Evolutionary conservation across 371 early-diverging fungal species (phyloP).

Genomic region (Fennellomyces sp.): DNA sequence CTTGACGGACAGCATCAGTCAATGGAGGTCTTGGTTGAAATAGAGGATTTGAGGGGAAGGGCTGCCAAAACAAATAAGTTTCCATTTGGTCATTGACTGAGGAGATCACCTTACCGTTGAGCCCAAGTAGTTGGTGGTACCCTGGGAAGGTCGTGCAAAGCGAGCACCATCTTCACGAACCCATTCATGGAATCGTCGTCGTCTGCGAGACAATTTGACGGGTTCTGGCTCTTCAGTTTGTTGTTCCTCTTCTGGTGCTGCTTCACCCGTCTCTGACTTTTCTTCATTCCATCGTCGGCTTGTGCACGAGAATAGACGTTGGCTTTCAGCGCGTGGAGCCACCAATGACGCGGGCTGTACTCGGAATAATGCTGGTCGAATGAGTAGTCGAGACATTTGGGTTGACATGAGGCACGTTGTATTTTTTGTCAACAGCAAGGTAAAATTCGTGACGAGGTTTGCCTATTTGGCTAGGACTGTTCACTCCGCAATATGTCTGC

Average conservation of each 20-base stretch:
- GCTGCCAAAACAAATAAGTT: conserved; percentile 43
- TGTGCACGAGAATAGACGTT: conserved; percentile 9
- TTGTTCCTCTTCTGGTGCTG: conserved; percentile 9
- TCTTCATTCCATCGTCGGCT: conserved; percentile 16
- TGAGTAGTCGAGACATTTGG: conserved; percentile 3
- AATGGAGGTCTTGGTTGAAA: conserved; percentile 85
- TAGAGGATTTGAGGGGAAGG: conserved; percentile 90
- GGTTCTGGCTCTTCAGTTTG: conserved; percentile 30
- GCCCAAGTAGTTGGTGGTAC: conserved; percentile 51
- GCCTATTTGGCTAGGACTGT: background rate
- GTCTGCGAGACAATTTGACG: conserved; percentile 44
- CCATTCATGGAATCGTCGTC: conserved; percentile 51
- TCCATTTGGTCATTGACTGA: background rate
- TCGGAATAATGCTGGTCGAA: conserved; percentile 5
- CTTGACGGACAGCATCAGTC: conserved; percentile 66
- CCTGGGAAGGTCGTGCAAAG: conserved; percentile 41
- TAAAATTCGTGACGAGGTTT: conserved; percentile 1
- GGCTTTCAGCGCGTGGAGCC: background rate
- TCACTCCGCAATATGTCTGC: no score
- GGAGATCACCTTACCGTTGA: conserved; percentile 18
- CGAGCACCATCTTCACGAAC: conserved; percentile 29
- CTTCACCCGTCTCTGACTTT: conserved; percentile 12
- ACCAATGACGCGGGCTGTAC: background rate
- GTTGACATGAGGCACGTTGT: background rate
- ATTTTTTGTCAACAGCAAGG: background rate